phyloP scores from a whole-genome alignment of 1,284 basidiomycete genomes.

The Trametes pubescens region DNA sequence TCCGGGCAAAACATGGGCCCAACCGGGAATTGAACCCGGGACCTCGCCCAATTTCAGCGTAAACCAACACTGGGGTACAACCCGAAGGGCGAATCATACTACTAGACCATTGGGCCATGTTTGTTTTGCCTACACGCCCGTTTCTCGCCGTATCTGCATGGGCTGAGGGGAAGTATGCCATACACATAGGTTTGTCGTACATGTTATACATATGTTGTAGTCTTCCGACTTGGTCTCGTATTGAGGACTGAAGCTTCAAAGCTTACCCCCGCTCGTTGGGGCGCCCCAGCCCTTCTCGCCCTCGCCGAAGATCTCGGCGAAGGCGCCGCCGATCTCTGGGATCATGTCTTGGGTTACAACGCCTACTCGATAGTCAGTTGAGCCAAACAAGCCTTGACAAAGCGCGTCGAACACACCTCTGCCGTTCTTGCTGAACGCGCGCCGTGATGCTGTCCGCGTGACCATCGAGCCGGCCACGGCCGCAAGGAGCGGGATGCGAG shows the following conservation, averaged over 20 bases:
- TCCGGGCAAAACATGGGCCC: slow-evolving; percentile 9
- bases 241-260: neutral
- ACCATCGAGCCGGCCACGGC: slow-evolving; percentile 91
- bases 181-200: too few relatives aligned
- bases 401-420: slow-evolving; percentile 46
- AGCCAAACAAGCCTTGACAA: neutral
- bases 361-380: slow-evolving; percentile 43
- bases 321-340: slow-evolving; percentile 76
- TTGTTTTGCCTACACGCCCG: too few relatives aligned
- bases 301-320: slow-evolving; percentile 76
- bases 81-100: slow-evolving; percentile 27
- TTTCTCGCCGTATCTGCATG: too few relatives aligned
- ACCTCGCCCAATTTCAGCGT: slow-evolving; percentile 18
- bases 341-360: slow-evolving; percentile 94
- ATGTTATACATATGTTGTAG: neutral
- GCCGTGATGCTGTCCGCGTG: slow-evolving; percentile 82
- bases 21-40: slow-evolving; percentile 28
- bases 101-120: slow-evolving; percentile 26
- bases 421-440: slow-evolving; percentile 80
- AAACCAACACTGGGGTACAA: too few relatives aligned
- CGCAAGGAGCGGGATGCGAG: slow-evolving; percentile 82
- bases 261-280: slow-evolving; percentile 15
- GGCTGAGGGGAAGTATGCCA: too few relatives aligned
- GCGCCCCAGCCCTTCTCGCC: slow-evolving; percentile 46
- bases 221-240: neutral